Evolutionary conservation across 108 stramenopile genomes (phyloP), one percentile per base, ranked within the genome.

Genomic region (Conticribra guillardii): DNA sequence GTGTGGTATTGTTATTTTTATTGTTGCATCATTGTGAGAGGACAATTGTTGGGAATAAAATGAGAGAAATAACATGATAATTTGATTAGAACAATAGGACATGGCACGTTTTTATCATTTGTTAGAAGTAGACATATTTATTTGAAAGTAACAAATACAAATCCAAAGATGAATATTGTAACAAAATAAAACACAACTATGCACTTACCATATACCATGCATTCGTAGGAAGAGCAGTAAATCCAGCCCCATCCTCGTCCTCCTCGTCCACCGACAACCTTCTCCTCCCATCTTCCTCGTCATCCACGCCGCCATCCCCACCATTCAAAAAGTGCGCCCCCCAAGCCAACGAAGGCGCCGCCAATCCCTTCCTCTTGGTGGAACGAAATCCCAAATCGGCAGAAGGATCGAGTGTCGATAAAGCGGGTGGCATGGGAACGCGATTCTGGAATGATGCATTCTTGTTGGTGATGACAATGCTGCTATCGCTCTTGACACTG

Each of bases 191-290:
- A 48, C 23, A 28, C 11, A 11, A 62, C 3, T 11, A 19, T 24
- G 22, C 2, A 67, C 73, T 60, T 30, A 74, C 73, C 65, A 72
- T 51, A 64, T 93, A 96, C 95, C 95, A 96, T 23, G 79, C 69
- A 80, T 93, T 94, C 0, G 95, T 96, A 1, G 95, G 95, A 27
- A 91, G 59, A 14, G 91, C 64, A 8, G 65, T 48, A 58, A 58
- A 76, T 58, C 22, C 32, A 22, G 3, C n/a, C 19, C 45, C 33
- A 16, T 56, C 59, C 5, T 49, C 54, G 0, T 31, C 26, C 27
- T 56, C 28, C 3, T 60, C 14, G 37, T 41, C 37, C 37, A 9
- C 11, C 37, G 11, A 9, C 11, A 51, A 68, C 60, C 22, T 30
- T 14, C 5, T 17, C 19, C 45, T 29, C 16, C 50, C 61, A 1